phyloP scores from a whole-genome alignment of 306 rosid genomes.

The Glycyrrhiza uralensis region DNA sequence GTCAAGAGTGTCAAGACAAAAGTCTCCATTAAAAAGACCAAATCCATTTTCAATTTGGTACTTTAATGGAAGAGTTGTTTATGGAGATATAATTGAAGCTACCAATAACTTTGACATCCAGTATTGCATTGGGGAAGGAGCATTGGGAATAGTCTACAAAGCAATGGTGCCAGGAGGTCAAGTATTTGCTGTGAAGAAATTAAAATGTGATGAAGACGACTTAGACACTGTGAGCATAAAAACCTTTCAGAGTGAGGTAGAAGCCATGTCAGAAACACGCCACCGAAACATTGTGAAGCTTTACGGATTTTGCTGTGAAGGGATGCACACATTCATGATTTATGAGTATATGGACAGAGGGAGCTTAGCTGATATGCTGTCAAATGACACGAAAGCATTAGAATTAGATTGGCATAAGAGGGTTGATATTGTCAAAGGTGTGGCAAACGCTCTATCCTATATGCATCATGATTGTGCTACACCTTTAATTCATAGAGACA shows the following conservation, averaged over 20 bases:
- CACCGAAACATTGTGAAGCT: slow-evolving; percentile 52
- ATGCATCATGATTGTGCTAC: slow-evolving; percentile 38
- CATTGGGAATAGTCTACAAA: slow-evolving; percentile 40
- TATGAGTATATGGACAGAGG: slow-evolving; percentile 50
- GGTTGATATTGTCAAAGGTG: slow-evolving; percentile 32
- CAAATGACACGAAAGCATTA: slow-evolving; percentile 23
- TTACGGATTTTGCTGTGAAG: slow-evolving; percentile 44
- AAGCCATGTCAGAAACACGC: slow-evolving; percentile 38
- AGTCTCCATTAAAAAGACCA: not conserved
- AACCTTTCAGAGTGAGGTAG: slow-evolving; percentile 29
- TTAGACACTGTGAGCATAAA: slow-evolving; percentile 30
- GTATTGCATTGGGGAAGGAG: slow-evolving; percentile 46
- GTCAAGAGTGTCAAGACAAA: not conserved
- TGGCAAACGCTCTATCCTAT: slow-evolving; percentile 36
- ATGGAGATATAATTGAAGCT: slow-evolving; percentile 41
- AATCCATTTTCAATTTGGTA: slow-evolving; percentile 38
- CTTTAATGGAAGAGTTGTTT: slow-evolving; percentile 42
- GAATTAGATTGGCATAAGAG: slow-evolving; percentile 42
- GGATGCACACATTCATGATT: slow-evolving; percentile 37
- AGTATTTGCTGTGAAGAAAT: slow-evolving; percentile 47
- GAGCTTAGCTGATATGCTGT: slow-evolving; percentile 26
- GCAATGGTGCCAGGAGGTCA: slow-evolving; percentile 35
- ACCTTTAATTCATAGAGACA: slow-evolving; percentile 42
- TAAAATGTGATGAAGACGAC: slow-evolving; percentile 34
- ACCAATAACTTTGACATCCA: slow-evolving; percentile 34